A percentile compares a stretch with the other conserved stretches of the same genome.
These are phyloP conservation scores for Ustilago curta DNA, from an alignment of 1,284 basidiomycete genomes.

Conservation along the genomic window DNA sequence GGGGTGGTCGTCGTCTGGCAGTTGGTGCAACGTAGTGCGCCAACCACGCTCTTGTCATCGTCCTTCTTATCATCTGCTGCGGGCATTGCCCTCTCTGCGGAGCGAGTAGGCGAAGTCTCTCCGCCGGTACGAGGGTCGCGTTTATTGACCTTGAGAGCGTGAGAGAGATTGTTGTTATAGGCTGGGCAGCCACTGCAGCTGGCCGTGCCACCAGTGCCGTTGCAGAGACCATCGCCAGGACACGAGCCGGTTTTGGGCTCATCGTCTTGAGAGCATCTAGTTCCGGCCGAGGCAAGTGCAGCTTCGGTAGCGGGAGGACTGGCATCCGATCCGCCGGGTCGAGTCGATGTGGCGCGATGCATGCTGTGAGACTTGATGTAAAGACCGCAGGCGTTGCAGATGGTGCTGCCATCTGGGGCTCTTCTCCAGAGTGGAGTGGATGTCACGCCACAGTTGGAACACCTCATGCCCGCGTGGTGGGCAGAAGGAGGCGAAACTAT, in stretches of 20 bases:
- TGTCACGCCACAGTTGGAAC: conserved; percentile 87
- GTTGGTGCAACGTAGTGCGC: conserved; percentile 77
- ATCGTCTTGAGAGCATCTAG: conserved; percentile 29
- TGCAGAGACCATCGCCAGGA: conserved; percentile 65
- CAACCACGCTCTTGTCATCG: conserved; percentile 42
- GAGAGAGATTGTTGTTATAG: conserved; percentile 63
- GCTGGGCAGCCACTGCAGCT: conserved; percentile 65
- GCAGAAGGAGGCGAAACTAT: conserved; percentile 38
- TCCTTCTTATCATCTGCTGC: conserved; percentile 35
- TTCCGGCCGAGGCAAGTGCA: conserved; percentile 14
- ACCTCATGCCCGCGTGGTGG: conserved; percentile 67
- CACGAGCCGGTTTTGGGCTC: conserved; percentile 57
- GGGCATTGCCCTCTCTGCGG: conserved; percentile 15
- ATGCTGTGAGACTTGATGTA: conserved; percentile 57
- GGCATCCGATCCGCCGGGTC: conserved; percentile 25
- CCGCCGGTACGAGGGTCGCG: conserved; percentile 32
- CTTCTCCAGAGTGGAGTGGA: conserved; percentile 89
- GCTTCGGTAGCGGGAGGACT: conserved; percentile 29
- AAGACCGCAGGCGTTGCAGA: conserved; percentile 80
- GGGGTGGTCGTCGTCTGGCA: conserved; percentile 89
- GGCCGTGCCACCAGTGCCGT: conserved; percentile 63
- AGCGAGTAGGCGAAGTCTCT: conserved; percentile 25
- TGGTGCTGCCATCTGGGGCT: conserved; percentile 87
- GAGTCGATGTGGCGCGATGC: conserved; percentile 35
- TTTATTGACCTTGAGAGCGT: conserved; percentile 47